Percentiles rank a stretch among this genome's conserved stretches.
Conservation (phyloP, 371 early-diverging fungal species). For the Chytridiales sp. region DNA sequence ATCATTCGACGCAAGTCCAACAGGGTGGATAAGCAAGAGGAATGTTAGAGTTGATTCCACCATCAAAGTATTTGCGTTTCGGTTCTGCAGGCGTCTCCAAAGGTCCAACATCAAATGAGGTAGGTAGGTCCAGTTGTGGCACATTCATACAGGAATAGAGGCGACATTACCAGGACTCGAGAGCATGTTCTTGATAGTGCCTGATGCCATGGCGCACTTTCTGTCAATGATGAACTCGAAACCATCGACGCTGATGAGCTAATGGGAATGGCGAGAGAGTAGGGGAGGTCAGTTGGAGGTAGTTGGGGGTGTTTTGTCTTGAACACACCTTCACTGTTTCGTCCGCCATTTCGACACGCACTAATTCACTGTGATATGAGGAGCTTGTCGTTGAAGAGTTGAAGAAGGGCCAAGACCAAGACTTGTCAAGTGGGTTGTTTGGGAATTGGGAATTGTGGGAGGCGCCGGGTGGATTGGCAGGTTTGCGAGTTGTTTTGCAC, state of each 20-base stretch:
- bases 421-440: too few relatives aligned
- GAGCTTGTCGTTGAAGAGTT: conserved; percentile 2
- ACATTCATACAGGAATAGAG: neutral
- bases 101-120: neutral
- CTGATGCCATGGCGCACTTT: conserved; percentile 85
- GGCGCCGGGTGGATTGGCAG: too few relatives aligned
- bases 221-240: conserved; percentile 88
- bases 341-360: neutral
- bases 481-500: too few relatives aligned
- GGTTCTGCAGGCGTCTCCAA: neutral
- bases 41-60: neutral
- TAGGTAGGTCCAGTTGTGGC: neutral
- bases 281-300: neutral
- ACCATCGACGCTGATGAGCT: conserved; percentile 83
- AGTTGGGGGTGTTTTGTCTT: neutral
- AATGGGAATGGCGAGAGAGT: too few relatives aligned
- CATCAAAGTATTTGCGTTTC: neutral
- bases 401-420: too few relatives aligned
- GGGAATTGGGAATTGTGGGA: too few relatives aligned
- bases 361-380: neutral
- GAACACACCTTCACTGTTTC: conserved; percentile 1
- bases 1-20: neutral
- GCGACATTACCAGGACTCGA: conserved; percentile 66
- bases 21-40: too few relatives aligned
- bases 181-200: conserved; percentile 91